Base-by-base conservation (phyloP, 768 basidiomycete species). In the Dioszegia aurantiaca region DNA sequence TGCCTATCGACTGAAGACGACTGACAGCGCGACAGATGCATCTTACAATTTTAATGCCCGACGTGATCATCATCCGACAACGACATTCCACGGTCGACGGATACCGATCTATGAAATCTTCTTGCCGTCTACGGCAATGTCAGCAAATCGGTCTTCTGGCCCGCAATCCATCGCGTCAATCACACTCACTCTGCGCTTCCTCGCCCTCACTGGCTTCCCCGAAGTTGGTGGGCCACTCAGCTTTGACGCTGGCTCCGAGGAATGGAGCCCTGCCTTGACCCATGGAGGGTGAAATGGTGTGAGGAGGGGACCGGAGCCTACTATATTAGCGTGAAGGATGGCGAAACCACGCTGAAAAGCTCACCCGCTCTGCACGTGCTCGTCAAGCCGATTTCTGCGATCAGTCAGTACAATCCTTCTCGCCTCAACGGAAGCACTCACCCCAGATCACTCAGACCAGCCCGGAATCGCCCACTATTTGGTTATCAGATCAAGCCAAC, bases 371-470 rank as follows among this genome's bases (percentile, higher is more conserved):
- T 53, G 23, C 16, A 53, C 37, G 19, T 53, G 51, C 36, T 28
- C 51, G 16, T 37, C 37, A 23, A 53, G 23, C 4, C 39, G 36
- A 28, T 53, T 37, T 6, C 51, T 53, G 21, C 19, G 6, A 16
- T 53, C 48, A 49, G 39, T 21, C 14, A 16, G 27, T n/a, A 28
- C 10, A 5, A 23, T 2, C 14, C 3, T 9, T 17, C 21, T 33
- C 21, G 9, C 17, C 9, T 5, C 23, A 39, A n/a, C 12, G 21
- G 16, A 40, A 5, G 21, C 0, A 49, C 59, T 56, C 41, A 61
- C 59, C 54, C 54, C 16, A 61, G n/a, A 28, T 61, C 55, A 14
- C 48, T 48, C 37, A 61, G 45, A 33, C 55, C 59, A 9, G 59
- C 59, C 12, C 17, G 17, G 59, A 61, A 61, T 9, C 55, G 14